Evolutionary conservation across 441 rosid genomes (phyloP).

Genomic region (Syzygium syzygioides): DNA sequence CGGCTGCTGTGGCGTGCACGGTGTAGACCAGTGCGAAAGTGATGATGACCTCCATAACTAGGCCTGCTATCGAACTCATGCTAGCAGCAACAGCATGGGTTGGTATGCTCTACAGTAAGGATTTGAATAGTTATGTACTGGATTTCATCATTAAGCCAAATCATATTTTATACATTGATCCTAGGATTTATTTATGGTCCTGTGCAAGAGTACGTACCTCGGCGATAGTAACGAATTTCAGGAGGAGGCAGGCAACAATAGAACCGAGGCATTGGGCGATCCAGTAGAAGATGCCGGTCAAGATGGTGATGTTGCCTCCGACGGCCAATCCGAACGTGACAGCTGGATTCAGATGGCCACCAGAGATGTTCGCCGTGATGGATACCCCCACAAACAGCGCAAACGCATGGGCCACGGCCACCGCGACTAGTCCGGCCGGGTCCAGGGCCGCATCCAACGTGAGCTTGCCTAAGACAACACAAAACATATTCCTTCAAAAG

Average conservation of each 20-base stretch:
- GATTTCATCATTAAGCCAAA: background rate
- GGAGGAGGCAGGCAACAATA: slow-evolving; percentile 77
- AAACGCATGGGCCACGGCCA: slow-evolving; percentile 80
- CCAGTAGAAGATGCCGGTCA: slow-evolving; percentile 80
- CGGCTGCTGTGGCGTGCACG: slow-evolving; percentile 83
- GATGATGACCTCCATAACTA: slow-evolving; percentile 74
- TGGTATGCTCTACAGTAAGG: slow-evolving; percentile 49
- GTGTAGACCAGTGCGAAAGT: slow-evolving; percentile 80
- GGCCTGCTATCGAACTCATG: slow-evolving; percentile 44
- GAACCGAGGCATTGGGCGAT: slow-evolving; percentile 89
- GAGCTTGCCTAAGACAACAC: slow-evolving; percentile 32
- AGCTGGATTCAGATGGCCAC: slow-evolving; percentile 85
- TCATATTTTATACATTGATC: background rate
- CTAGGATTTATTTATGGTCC: background rate
- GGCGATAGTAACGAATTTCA: slow-evolving; percentile 49
- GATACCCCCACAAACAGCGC: slow-evolving; percentile 81
- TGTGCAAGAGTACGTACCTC: slow-evolving; percentile 18
- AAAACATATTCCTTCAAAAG: background rate
- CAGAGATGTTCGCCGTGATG: slow-evolving; percentile 83
- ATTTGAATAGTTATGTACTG: no score
- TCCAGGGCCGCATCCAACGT: slow-evolving; percentile 65
- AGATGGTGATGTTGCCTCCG: slow-evolving; percentile 72
- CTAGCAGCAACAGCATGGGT: slow-evolving; percentile 69
- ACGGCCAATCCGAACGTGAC: slow-evolving; percentile 84
- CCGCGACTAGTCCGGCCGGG: slow-evolving; percentile 74